Conservation (phyloP, 148 eudicot species). For the Fagopyrum esculentum region DNA sequence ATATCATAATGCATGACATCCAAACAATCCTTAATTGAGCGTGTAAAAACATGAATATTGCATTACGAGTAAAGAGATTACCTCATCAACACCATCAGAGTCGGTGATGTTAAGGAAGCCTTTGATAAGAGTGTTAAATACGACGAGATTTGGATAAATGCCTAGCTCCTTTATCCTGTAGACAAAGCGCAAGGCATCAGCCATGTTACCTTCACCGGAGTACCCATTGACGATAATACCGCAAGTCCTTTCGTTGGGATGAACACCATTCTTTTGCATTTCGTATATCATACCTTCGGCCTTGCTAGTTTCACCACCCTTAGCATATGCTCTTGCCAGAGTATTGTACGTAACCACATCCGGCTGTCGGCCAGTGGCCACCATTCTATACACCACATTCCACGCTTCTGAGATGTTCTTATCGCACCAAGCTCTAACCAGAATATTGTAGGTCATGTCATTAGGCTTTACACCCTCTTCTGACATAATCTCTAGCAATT, state of each 20-base stretch:
- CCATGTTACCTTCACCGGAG: constrained; percentile 54
- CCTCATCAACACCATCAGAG: constrained; percentile 59
- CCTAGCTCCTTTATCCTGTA: constrained; percentile 56
- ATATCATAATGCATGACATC: too few species aligned
- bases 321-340: constrained; percentile 54
- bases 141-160: constrained; percentile 45
- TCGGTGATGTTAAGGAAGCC: constrained; percentile 47
- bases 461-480: constrained; percentile 68
- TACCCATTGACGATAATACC: constrained; percentile 58
- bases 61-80: constrained; percentile 5
- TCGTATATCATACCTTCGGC: constrained; percentile 52
- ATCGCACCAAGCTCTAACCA: constrained; percentile 76
- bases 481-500: constrained; percentile 54
- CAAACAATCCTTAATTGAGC: background rate
- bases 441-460: constrained; percentile 73
- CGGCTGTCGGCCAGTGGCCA: constrained; percentile 59
- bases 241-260: constrained; percentile 60
- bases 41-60: background rate
- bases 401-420: constrained; percentile 70
- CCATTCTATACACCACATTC: constrained; percentile 72
- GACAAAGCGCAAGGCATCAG: constrained; percentile 59
- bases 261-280: constrained; percentile 49
- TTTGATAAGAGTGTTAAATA: constrained; percentile 62
- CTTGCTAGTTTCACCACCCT: constrained; percentile 34
- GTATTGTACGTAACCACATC: constrained; percentile 88